phyloP scores from a whole-genome alignment of 1,139 yeast genomes.

The Nakaseomyces glabratus region DNA sequence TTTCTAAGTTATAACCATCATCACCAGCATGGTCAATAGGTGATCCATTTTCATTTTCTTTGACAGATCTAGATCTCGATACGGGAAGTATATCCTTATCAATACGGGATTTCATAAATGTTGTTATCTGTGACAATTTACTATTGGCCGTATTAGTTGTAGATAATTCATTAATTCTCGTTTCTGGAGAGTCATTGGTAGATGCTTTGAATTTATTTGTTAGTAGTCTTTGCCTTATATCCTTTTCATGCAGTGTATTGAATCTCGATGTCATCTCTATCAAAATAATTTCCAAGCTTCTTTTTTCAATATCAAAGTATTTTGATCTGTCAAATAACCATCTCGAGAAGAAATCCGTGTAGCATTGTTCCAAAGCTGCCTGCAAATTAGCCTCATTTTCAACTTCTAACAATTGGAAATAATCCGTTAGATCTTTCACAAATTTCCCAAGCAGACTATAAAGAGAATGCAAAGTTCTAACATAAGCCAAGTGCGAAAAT shows the following conservation, averaged over 20 bases:
- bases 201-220: slow-evolving; percentile 32
- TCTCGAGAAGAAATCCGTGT: slow-evolving; percentile 63
- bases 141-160: slow-evolving; percentile 17
- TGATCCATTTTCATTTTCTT: background rate
- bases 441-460: slow-evolving; percentile 54
- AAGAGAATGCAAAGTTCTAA: slow-evolving; percentile 63
- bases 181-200: slow-evolving; percentile 5
- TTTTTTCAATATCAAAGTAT: slow-evolving; percentile 68
- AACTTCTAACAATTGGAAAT: slow-evolving; percentile 37
- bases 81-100: slow-evolving; percentile 33
- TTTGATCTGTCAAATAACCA: slow-evolving; percentile 53
- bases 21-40: slow-evolving; percentile 9
- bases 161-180: slow-evolving; percentile 5
- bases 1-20: slow-evolving; percentile 34
- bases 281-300: slow-evolving; percentile 56
- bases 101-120: slow-evolving; percentile 35
- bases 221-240: slow-evolving; percentile 41
- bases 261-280: slow-evolving; percentile 42
- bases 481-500: slow-evolving; percentile 62
- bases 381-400: slow-evolving; percentile 40
- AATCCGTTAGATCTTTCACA: slow-evolving; percentile 57
- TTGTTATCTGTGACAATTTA: slow-evolving; percentile 32
- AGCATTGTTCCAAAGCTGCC: slow-evolving; percentile 59
- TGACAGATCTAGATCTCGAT: slow-evolving; percentile 11
- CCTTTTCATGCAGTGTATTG: slow-evolving; percentile 44